Conservation (phyloP, 805 yeast species). For the Kodamaea kaohsiungensis region DNA sequence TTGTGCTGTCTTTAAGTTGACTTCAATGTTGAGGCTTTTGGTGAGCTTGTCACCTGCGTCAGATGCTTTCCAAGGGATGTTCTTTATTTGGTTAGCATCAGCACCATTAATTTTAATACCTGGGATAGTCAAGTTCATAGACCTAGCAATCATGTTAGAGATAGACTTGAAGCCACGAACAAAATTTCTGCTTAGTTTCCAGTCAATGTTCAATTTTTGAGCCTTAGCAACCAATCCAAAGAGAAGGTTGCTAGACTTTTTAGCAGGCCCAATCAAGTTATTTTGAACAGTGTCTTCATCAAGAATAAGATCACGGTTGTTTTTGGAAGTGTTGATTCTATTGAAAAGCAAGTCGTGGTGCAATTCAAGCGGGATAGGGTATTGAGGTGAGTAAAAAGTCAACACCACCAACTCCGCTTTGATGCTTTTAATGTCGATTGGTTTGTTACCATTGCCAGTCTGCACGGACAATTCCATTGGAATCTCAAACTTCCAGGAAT, state of each 20-base stretch:
- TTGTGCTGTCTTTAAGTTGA: slow-evolving; percentile 1
- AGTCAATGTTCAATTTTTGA: neutral
- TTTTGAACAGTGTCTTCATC: slow-evolving; percentile 1
- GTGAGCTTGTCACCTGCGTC: neutral
- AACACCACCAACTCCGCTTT: slow-evolving; percentile 32
- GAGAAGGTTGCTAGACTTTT: neutral
- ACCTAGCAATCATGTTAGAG: neutral
- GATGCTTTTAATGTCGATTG: slow-evolving; percentile 16
- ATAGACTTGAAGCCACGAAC: slow-evolving; percentile 2
- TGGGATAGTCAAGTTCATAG: slow-evolving; percentile 7
- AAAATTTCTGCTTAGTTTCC: neutral
- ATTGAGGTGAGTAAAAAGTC: slow-evolving; percentile 31
- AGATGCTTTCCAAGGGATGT: neutral
- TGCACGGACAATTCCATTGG: slow-evolving; percentile 21
- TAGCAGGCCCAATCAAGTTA: neutral
- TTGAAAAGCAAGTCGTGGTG: slow-evolving; percentile 36
- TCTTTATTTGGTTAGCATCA: neutral
- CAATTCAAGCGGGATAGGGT: slow-evolving; percentile 40
- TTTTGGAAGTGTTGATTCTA: slow-evolving; percentile 9
- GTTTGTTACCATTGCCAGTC: slow-evolving; percentile 4
- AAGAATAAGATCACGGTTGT: neutral
- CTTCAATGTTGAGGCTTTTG: neutral
- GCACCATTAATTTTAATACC: neutral
- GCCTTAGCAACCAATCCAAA: neutral
- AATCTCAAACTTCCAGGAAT: slow-evolving; percentile 27